A percentile compares a stretch with the other conserved stretches of the same genome.
These are phyloP conservation scores for Penicillium occitanis DNA, from an alignment of 2,329 filamentous ascomycete species.

Conservation along the genomic window DNA sequence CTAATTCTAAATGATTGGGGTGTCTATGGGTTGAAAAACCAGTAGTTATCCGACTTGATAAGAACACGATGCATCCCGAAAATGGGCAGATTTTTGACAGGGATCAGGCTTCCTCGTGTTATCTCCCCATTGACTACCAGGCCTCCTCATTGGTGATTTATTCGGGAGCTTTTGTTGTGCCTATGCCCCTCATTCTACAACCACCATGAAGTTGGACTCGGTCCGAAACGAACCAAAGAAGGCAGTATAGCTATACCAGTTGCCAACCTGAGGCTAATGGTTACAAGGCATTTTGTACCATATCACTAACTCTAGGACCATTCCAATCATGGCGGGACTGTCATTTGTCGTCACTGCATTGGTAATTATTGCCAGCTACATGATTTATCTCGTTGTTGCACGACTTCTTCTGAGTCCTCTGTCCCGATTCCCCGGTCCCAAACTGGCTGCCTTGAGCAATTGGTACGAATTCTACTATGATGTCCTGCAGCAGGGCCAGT, in stretches of 20 bases:
- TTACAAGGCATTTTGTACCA: not conserved
- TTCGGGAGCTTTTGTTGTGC: not conserved
- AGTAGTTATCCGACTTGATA: not conserved
- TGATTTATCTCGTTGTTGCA: conserved; percentile 6
- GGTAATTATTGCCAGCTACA: not conserved
- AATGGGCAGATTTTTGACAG: not conserved
- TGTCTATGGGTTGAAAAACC: not conserved
- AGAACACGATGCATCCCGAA: not conserved
- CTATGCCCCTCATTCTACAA: not conserved
- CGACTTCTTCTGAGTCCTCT: conserved; percentile 14
- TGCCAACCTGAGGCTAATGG: not conserved
- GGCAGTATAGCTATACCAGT: not conserved
- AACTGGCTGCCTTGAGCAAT: conserved; percentile 23
- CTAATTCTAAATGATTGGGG: not conserved
- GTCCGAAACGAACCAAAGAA: not conserved
- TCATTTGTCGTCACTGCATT: not conserved
- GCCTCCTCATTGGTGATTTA: not conserved
- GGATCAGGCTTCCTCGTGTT: not conserved
- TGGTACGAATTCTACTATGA: conserved; percentile 34
- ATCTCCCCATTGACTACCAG: not conserved
- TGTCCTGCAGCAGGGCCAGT: conserved; percentile 27
- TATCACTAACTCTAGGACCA: not conserved
- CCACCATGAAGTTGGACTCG: not conserved
- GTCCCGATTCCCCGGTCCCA: conserved; percentile 16
- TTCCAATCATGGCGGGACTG: not conserved